A percentile compares a stretch with the other conserved stretches of the same genome.
Conservation (phyloP, 2,329 filamentous ascomycete genomes). For the Pseudophaeomoniella oleicola region DNA sequence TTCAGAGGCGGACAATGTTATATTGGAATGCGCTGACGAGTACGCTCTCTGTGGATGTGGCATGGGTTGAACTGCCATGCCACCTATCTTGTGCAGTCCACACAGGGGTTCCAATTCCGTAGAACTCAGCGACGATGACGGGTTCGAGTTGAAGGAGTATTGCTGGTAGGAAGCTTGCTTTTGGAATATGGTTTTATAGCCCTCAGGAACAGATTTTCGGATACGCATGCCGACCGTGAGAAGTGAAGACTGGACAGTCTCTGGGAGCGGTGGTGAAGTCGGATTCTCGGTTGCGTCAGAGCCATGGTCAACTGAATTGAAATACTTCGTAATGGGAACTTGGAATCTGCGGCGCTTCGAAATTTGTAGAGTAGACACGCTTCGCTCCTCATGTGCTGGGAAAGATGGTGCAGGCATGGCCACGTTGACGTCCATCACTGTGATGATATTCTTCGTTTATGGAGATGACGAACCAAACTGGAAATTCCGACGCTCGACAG, state of each 20-base stretch:
- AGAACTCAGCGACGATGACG: slow-evolving; percentile 9
- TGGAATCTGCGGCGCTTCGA: slow-evolving; percentile 1
- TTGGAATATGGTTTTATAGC: slow-evolving; percentile 59
- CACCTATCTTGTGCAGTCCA: slow-evolving; percentile 62
- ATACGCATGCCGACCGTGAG: slow-evolving; percentile 87
- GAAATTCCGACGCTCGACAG: too few relatives aligned
- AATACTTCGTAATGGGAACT: slow-evolving; percentile 1
- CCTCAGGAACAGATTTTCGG: slow-evolving; percentile 82
- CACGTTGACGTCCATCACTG: too few relatives aligned
- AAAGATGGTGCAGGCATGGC: too few relatives aligned
- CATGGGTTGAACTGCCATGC: slow-evolving; percentile 45
- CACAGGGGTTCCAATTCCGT: slow-evolving; percentile 66
- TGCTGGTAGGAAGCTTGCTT: slow-evolving; percentile 3
- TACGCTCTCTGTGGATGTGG: slow-evolving; percentile 13
- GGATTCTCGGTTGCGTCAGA: slow-evolving; percentile 21
- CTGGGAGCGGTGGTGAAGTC: slow-evolving; percentile 40
- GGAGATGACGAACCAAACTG: too few relatives aligned
- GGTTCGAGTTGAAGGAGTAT: slow-evolving; percentile 7
- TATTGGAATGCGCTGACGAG: slow-evolving; percentile 13
- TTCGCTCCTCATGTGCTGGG: background rate
- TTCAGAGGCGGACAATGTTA: slow-evolving; percentile 13
- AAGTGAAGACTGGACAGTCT: slow-evolving; percentile 63
- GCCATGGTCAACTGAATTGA: slow-evolving; percentile 1
- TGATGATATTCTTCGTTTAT: too few relatives aligned
- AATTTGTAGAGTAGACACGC: background rate